phyloP scores from a whole-genome alignment of 257 asterid genomes.

The Verbascum thapsus region DNA sequence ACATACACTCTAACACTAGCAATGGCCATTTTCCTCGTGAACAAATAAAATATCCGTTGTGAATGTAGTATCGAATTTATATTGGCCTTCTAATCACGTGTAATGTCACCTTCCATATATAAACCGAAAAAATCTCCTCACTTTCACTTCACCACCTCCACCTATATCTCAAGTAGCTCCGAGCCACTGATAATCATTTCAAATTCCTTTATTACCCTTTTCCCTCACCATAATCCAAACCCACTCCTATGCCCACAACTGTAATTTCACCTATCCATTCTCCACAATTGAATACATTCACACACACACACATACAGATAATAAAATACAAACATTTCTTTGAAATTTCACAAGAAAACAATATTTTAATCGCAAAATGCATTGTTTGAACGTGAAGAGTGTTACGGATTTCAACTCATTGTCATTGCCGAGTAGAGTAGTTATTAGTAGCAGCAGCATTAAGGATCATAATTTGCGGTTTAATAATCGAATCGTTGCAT shows the following conservation, averaged over 20 bases:
- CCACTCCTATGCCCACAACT: constrained; percentile 17
- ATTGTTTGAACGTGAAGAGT: constrained; percentile 50
- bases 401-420: constrained; percentile 29
- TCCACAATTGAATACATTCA: constrained; percentile 7
- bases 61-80: too few species aligned
- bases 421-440: constrained; percentile 42
- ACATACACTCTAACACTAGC: too few species aligned
- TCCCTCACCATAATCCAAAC: background rate
- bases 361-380: constrained; percentile 40
- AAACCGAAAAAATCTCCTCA: constrained; percentile 32
- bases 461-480: constrained; percentile 27
- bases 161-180: constrained; percentile 38
- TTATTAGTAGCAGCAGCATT: constrained; percentile 30
- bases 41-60: too few species aligned
- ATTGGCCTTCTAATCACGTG: too few species aligned
- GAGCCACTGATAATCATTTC: constrained; percentile 31
- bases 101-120: constrained; percentile 24
- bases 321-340: background rate
- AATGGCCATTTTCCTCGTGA: too few species aligned
- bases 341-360: background rate
- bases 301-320: constrained; percentile 15
- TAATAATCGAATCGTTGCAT: constrained; percentile 47
- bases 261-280: constrained; percentile 14
- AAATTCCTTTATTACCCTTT: constrained; percentile 24
- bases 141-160: constrained; percentile 1